These are phyloP conservation scores for Emergomyces africanus DNA, from an alignment of 2,329 filamentous ascomycete genomes.

Conservation along the genomic window DNA sequence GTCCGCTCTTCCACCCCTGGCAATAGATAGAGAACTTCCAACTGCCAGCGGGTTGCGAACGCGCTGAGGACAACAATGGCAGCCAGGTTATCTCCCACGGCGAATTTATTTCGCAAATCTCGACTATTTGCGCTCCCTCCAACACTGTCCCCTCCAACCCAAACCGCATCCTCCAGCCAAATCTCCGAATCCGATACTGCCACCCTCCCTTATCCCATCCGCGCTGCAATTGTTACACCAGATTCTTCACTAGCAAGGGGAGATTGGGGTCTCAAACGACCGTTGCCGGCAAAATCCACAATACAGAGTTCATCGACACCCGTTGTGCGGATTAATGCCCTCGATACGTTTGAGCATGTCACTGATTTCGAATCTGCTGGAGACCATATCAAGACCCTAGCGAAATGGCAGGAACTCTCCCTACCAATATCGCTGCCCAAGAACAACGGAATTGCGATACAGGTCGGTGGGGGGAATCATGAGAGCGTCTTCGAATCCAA, in stretches of 20 bases:
- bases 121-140: constrained; percentile 80
- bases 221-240: constrained; percentile 71
- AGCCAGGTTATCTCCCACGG: constrained; percentile 43
- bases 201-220: constrained; percentile 66
- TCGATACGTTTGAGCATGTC: constrained; percentile 77
- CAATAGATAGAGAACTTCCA: neutral
- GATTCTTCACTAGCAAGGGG: constrained; percentile 58
- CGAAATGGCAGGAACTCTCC: constrained; percentile 76
- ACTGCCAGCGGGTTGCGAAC: neutral
- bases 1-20: neutral
- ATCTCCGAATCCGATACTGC: constrained; percentile 51
- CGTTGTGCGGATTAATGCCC: constrained; percentile 58
- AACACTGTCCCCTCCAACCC: constrained; percentile 52
- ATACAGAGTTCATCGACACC: constrained; percentile 56
- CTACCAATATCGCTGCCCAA: constrained; percentile 51
- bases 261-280: constrained; percentile 87
- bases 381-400: constrained; percentile 66
- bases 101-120: constrained; percentile 66
- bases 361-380: constrained; percentile 78
- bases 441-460: constrained; percentile 7
- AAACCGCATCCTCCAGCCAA: constrained; percentile 36
- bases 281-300: constrained; percentile 65
- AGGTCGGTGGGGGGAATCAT: constrained; percentile 4
- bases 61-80: constrained; percentile 12
- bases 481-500: constrained; percentile 20